Percentiles rank a stretch among this genome's conserved stretches.
These are phyloP conservation scores for Diutina neorugosa DNA, from an alignment of 1,139 yeast species.

Conservation along the genomic window DNA sequence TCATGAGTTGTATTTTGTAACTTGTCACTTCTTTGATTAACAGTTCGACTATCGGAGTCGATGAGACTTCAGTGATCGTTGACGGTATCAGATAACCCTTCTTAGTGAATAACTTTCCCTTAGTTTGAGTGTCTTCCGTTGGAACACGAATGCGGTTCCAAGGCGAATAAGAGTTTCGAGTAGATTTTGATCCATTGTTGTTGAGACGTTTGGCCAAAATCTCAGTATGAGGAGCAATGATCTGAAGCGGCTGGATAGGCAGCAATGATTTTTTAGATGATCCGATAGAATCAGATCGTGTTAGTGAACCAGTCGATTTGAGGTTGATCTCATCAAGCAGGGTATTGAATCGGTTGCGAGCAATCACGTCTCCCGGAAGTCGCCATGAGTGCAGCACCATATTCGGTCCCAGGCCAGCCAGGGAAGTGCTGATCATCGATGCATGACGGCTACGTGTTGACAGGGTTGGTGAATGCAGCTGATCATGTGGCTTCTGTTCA, in stretches of 20 bases:
- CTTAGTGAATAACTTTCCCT: neutral
- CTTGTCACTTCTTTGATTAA: slow-evolving; percentile 29
- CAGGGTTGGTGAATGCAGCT: neutral
- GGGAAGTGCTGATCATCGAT: neutral
- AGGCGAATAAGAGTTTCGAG: neutral
- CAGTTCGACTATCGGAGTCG: slow-evolving; percentile 12
- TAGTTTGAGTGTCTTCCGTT: neutral
- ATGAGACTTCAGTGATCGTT: neutral
- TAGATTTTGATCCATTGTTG: neutral
- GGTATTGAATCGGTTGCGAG: neutral
- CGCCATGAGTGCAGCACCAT: neutral
- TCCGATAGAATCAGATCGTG: neutral
- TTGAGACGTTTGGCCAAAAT: neutral
- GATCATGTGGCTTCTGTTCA: neutral
- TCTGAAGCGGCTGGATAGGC: slow-evolving; percentile 1
- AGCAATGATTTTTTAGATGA: neutral
- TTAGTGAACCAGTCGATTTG: too few species aligned
- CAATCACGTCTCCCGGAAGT: neutral
- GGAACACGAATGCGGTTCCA: neutral
- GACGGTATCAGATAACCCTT: neutral
- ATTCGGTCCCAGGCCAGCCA: neutral
- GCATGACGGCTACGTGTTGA: neutral
- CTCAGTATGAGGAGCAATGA: neutral
- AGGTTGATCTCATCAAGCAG: neutral
- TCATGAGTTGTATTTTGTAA: slow-evolving; percentile 30